A percentile compares a stretch with the other conserved stretches of the same genome.
phyloP scores from a whole-genome alignment of 139 green algal species.

The Haematococcus lacustris region DNA sequence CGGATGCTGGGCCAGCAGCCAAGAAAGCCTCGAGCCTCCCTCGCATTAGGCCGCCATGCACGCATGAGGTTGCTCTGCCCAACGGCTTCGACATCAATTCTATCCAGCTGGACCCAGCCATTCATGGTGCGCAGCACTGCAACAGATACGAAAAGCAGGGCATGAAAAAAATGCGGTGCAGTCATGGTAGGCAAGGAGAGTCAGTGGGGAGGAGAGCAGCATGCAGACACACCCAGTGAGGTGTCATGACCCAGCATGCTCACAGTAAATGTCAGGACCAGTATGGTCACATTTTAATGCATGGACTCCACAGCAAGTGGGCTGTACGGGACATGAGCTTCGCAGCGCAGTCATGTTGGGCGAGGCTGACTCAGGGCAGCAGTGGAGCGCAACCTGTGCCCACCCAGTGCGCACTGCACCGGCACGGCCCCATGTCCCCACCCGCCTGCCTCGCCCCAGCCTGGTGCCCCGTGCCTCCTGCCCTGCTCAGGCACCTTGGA shows the following conservation, averaged over 20 bases:
- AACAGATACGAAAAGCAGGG: neutral
- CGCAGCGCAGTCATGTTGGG: neutral
- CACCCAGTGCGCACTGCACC: neutral
- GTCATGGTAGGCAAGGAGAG: neutral
- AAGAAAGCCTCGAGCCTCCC: constrained; percentile 10
- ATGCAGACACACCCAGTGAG: neutral
- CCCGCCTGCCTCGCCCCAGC: neutral
- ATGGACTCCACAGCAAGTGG: neutral
- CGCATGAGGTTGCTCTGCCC: constrained; percentile 62
- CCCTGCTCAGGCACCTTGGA: constrained; percentile 59
- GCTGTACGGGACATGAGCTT: neutral
- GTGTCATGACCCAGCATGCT: neutral
- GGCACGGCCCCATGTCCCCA: neutral
- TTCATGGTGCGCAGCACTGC: constrained; percentile 27
- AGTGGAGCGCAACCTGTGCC: neutral
- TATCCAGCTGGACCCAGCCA: constrained; percentile 30
- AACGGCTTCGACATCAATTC: constrained; percentile 40
- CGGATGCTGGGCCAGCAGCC: neutral
- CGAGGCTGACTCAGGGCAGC: too few relatives aligned
- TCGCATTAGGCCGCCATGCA: constrained; percentile 22
- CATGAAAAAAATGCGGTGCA: neutral
- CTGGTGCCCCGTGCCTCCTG: too few relatives aligned
- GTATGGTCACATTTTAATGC: neutral
- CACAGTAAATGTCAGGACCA: neutral
- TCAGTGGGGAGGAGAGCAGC: neutral